Base-by-base conservation (phyloP, 805 yeast genomes). In the Saturnispora saitoi region DNA sequence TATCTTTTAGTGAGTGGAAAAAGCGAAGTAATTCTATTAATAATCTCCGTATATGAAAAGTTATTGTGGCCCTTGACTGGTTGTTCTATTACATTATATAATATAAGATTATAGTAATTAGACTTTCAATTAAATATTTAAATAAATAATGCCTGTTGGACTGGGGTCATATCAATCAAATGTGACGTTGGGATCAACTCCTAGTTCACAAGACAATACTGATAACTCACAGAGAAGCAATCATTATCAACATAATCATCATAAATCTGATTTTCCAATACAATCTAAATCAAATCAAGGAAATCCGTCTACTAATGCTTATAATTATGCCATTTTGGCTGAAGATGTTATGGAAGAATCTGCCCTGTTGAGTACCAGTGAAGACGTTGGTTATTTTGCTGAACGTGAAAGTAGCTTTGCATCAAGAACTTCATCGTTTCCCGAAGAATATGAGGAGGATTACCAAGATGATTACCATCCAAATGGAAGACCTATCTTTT, bases 281-380 rank as follows among this genome's bases (percentile, higher is more conserved):
- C 26, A 26, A 19, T 15, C 12, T 7, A 26, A 22, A 9, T 14
- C 32, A 3, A 22, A 28, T 11, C 19, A 31, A 17, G 39, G 19
- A 11, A 5, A n/a, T 11, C 15, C 17, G 6, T 22, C 41, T 22
- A 20, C 15, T n/a, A 37, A 46, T 14, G 52, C 48, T 10, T 46
- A 51, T 31, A 34, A 32, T 15, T 47, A 44, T 31, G 52, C 57
- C 8, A 20, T 47, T 31, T 28, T 50, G 3, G 43, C 44, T 20
- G 62, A 56, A 31, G 69, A 70, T 46, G 58, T 66, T 3, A 68
- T 70, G 43, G 76, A 70, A 38, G 74, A 76, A 4, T 61, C 73
- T 1, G 59, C 70, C 38, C 62, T 66, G 6, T 64, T 66, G 11
- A 48, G 51, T 3, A 45, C 51, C 29, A 48, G 50, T 42, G 53